Percentiles rank a stretch among this genome's conserved stretches.
Conservation (phyloP, 495 filamentous ascomycete genomes). For the Hypomontagnella monticulosa region DNA sequence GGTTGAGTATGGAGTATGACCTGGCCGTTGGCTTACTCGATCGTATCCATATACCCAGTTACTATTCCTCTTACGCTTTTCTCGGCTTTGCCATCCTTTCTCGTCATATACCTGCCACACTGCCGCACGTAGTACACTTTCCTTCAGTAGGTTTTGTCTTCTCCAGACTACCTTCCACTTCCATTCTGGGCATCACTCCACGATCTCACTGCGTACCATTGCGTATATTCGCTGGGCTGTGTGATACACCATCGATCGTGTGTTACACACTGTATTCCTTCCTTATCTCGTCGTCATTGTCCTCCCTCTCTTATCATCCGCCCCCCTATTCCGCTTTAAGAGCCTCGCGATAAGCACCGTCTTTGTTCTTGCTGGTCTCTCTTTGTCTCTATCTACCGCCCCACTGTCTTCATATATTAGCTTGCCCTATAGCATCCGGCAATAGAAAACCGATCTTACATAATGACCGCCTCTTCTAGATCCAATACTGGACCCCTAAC, state of each 20-base stretch:
- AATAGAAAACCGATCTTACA: conserved; percentile 27
- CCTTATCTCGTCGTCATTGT: conserved; percentile 23
- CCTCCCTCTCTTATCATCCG: conserved; percentile 28
- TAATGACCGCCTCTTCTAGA: conserved; percentile 39
- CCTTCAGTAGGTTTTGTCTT: conserved; percentile 18
- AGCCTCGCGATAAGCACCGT: conserved; percentile 28
- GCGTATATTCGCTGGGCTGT: conserved; percentile 12
- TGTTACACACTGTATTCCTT: conserved; percentile 1
- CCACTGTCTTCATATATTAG: conserved; percentile 20
- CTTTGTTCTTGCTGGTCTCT: conserved; percentile 25
- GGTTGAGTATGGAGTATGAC: conserved; percentile 21
- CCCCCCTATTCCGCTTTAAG: conserved; percentile 7
- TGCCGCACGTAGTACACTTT: conserved; percentile 17
- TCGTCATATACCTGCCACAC: conserved; percentile 27
- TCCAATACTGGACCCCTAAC: conserved; percentile 45
- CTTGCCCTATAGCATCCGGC: conserved; percentile 13
- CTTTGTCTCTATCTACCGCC: conserved; percentile 14
- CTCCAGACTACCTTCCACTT: conserved; percentile 18
- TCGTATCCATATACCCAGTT: conserved; percentile 29
- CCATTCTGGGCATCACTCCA: conserved; percentile 6
- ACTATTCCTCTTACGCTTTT: conserved; percentile 18
- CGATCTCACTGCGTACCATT: not conserved
- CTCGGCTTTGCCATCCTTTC: conserved; percentile 21
- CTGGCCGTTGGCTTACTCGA: conserved; percentile 41
- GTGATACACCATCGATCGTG: conserved; percentile 6